Evolutionary conservation across 371 early-diverging fungal genomes (phyloP), one percentile per base, ranked within the genome.

Genomic region (Mortierella sp.): DNA sequence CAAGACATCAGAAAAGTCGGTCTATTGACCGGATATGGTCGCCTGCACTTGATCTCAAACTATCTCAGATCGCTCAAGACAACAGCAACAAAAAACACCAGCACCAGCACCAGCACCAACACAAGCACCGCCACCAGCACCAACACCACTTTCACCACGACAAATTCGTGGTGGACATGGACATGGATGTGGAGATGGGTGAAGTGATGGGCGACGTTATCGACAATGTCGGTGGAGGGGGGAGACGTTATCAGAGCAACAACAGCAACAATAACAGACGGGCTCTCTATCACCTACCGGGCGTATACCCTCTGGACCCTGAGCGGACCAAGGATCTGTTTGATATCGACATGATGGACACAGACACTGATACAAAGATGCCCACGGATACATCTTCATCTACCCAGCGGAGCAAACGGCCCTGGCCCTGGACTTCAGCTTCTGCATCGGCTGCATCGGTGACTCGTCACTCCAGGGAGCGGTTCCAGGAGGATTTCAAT

Each of bases 271-370:
- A 24, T 38, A 38, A 65, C 34, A 38, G 68, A 65, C 68, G 68
- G 68, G 68, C 68, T 65, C 68, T 38, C 19, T 34, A 34, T 24
- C 68, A 34, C 38, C 68, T 38, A 24, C 68, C 68, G 0, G 68
- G 68, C 6, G 42, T 24, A 24, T 38, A 65, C 68, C 68, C 38
- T 21, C 38, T 65, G 68, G 38, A 38, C 68, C 68, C 68, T 65
- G 68, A 65, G 68, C 68, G 68, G 42, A 65, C 68, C 68, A 65
- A 65, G 68, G 68, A 38, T 10, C 38, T 65, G 38, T 65, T 65
- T 38, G 68, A 65, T 34, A 65, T 65, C 38, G 42, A 63, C 7
- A 31, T 19, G 31, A 31, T 19, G 31, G 63, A 31, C 31, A 31
- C 31, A 16, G 63, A 63, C 11, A 34, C 31, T 3, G 31, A 31